Conservation (phyloP, 2,329 filamentous ascomycete species). For the Chaetomiaceae sp. region DNA sequence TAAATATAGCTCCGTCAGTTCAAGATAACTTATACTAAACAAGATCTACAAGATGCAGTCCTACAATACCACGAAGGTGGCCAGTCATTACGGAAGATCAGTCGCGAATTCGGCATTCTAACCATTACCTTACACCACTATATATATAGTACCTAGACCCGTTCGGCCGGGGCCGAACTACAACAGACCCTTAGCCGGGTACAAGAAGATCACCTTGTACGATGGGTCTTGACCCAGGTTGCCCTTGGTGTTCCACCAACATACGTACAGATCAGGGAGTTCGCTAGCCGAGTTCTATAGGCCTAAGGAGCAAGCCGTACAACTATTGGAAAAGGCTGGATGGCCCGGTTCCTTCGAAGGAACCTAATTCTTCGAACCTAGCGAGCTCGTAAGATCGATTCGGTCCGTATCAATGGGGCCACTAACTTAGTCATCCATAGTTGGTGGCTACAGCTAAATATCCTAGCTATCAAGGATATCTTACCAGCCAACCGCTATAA, state of each 20-base stretch:
- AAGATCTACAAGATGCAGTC: neutral
- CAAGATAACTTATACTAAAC: neutral
- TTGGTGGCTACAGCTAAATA: slow-evolving; percentile 1
- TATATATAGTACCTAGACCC: neutral
- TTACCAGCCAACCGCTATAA: slow-evolving; percentile 1
- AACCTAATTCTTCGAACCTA: neutral
- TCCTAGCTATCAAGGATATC: slow-evolving; percentile 5
- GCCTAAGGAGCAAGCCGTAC: neutral
- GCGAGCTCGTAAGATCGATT: neutral
- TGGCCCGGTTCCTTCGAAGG: neutral
- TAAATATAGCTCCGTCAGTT: neutral
- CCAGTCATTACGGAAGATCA: neutral
- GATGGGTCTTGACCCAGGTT: neutral
- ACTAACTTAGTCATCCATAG: neutral
- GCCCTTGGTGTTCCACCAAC: neutral
- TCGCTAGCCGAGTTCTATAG: neutral
- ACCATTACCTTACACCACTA: neutral
- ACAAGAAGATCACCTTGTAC: neutral
- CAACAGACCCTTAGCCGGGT: neutral
- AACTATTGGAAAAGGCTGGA: neutral
- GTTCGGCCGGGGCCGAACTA: neutral
- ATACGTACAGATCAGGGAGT: neutral
- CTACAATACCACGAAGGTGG: neutral
- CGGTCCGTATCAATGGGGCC: neutral
- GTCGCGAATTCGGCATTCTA: neutral